Base-by-base conservation (phyloP, 2,329 filamentous ascomycete species). In the Fusarium dlaminii region DNA sequence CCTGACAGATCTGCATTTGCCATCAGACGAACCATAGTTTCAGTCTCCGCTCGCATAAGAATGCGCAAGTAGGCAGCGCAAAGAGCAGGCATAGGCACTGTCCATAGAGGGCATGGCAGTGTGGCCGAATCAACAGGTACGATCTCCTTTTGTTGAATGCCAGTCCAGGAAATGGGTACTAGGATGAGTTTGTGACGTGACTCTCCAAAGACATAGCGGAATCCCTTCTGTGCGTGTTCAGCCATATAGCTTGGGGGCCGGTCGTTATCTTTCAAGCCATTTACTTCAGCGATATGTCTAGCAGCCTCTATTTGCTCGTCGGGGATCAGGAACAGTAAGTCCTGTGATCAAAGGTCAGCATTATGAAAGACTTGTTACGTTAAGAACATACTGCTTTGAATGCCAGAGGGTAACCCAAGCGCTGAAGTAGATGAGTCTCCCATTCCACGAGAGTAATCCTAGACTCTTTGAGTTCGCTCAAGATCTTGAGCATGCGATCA, bases 231-330 rank as follows among this genome's bases (percentile, higher is more conserved):
- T 30, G 27, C 27, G 9, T 30, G 3, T 17, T 48, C 45, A 1
- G 27, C 4, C 45, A 48, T 15, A 30, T 48, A 48, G 2, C 43
- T 1, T 46, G 18, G 24, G 2, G 18, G 18, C 22, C 6, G 4
- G 1, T 22, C 4, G 6, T 14, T 13, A 0, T 15, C 18, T 22
- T 6, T 12, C 1, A 46, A 29, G 18, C 43, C 24, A 22, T 2
- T 5, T 9, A 0, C 0, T 22, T 4, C 8, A 7, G 8, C 3
- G 18, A 46, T 22, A 0, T 22, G 27, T 48, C 27, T 48, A 0
- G 45, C 45, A 17, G 0, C 3, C 0, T 17, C 1, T 2, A 30
- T 30, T 30, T 30, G 20, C 9, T 48, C 9, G 27, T 48, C 27
- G 20, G 27, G 27, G 2, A 22, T 8, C 14, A 48, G 17, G 6